These are phyloP conservation scores for Alternaria hordeiaustralica DNA, from an alignment of 2,329 filamentous ascomycete species.

Conservation along the genomic window DNA sequence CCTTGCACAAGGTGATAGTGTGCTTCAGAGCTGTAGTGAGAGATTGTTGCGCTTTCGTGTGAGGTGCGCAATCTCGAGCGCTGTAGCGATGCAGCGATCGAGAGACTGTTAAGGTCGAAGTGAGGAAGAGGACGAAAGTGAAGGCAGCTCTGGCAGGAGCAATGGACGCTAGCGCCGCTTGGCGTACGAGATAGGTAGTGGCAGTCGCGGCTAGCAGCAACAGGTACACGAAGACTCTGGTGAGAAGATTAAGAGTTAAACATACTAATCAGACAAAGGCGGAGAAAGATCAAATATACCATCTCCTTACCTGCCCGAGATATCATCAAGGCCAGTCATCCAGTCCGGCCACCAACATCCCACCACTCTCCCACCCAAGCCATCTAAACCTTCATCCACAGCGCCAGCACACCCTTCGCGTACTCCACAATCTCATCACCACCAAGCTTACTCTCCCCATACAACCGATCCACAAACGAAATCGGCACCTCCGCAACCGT, in stretches of 20 bases:
- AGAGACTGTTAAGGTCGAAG: background rate
- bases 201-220: background rate
- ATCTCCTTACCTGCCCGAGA: background rate
- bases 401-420: conserved; percentile 67
- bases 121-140: background rate
- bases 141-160: background rate
- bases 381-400: conserved; percentile 58
- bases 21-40: background rate
- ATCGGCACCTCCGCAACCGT: conserved; percentile 96
- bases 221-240: background rate
- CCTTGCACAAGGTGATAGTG: too few relatives aligned
- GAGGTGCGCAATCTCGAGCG: background rate
- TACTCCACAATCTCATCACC: conserved; percentile 97
- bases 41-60: background rate
- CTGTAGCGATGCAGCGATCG: background rate
- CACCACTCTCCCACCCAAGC: conserved; percentile 11
- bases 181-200: background rate
- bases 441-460: conserved; percentile 93
- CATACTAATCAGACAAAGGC: conserved; percentile 9
- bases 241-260: conserved; percentile 24
- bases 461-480: conserved; percentile 87
- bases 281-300: background rate
- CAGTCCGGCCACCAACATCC: conserved; percentile 38
- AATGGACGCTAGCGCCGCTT: background rate
- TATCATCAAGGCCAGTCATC: background rate